Evolutionary conservation across 352 stramenopile species (phyloP), one percentile per base, ranked within the genome.

Genomic region (Plasmopara viticola): DNA sequence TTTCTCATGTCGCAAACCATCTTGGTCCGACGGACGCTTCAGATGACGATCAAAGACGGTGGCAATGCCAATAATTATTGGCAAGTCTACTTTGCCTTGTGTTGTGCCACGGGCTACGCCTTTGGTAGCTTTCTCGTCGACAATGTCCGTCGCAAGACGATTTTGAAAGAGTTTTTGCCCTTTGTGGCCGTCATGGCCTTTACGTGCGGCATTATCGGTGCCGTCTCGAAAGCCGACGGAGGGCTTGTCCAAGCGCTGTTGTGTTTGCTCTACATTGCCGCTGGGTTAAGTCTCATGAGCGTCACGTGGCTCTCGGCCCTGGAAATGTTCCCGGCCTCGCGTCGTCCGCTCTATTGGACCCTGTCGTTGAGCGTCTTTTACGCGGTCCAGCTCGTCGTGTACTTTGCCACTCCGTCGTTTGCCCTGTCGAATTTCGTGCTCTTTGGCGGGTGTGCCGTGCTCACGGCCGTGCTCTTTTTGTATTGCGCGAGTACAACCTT

Each of bases 121-220:
- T 88, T 92, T 37, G 82, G 81, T 37, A 83, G 84, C 51, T 87
- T 91, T 47, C 66, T 88, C 33, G 72, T 92, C 43, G 84, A 91
- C 57, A 88, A 84, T 35, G 79, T 94, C 47, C 75, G 82, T n/a
- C 78, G 84, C 45, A 92, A 94, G 64, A 94, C 84, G 14, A 86
- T 94, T n/a, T 53, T 94, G 40, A 94, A 94, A 58, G 84, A 94
- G 51, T 88, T 92, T 29, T 47, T 92, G 51, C 81, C 81, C 29
- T 87, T 90, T 44, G 64, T 90, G 18, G 59, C 74, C 20, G 51
- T 86, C 15, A 48, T 90, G 48, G 78, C 68, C 6, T 70, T 90
- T 41, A 75, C 80, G 17, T 80, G 64, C 42, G 80, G 48, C n/a
- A 48, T 87, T 33, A 70, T 86, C 29, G 67, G 72, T 12, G 64